Conservation (phyloP, 2,329 filamentous ascomycete genomes). For the Trichoderma brevicompactum region DNA sequence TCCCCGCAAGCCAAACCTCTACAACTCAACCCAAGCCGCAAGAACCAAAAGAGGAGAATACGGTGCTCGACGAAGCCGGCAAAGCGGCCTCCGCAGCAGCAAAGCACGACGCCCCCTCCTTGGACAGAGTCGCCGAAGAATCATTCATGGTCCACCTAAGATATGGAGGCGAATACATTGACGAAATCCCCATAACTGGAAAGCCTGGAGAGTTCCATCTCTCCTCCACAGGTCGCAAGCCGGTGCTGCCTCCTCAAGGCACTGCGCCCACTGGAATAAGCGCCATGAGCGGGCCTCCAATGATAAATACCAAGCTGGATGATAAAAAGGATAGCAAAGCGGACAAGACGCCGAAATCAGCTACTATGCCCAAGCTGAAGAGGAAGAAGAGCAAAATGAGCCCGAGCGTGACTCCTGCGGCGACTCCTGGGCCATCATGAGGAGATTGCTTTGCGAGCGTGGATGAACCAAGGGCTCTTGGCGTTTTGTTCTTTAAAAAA, state of each 20-base stretch:
- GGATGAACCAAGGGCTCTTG: neutral
- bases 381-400: constrained; percentile 55
- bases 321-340: constrained; percentile 54
- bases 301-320: constrained; percentile 49
- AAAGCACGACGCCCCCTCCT: constrained; percentile 46
- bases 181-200: constrained; percentile 70
- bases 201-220: constrained; percentile 68
- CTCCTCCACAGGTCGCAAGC: constrained; percentile 62
- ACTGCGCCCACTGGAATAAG: constrained; percentile 41
- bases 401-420: constrained; percentile 41
- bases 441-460: neutral
- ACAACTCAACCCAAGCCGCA: constrained; percentile 38
- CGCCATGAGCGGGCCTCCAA: constrained; percentile 42
- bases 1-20: constrained; percentile 39
- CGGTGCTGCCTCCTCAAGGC: constrained; percentile 41
- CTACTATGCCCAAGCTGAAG: constrained; percentile 49
- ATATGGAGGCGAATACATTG: constrained; percentile 67
- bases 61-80: constrained; percentile 46
- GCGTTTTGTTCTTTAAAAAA: neutral
- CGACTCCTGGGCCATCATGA: constrained; percentile 36
- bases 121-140: constrained; percentile 60
- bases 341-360: constrained; percentile 51
- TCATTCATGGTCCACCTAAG: constrained; percentile 61
- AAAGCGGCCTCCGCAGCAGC: constrained; percentile 40
- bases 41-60: constrained; percentile 54